A percentile compares a stretch with the other conserved stretches of the same genome.
Conservation (phyloP, 148 eudicot species). For the Rhododendron ferrugineum region DNA sequence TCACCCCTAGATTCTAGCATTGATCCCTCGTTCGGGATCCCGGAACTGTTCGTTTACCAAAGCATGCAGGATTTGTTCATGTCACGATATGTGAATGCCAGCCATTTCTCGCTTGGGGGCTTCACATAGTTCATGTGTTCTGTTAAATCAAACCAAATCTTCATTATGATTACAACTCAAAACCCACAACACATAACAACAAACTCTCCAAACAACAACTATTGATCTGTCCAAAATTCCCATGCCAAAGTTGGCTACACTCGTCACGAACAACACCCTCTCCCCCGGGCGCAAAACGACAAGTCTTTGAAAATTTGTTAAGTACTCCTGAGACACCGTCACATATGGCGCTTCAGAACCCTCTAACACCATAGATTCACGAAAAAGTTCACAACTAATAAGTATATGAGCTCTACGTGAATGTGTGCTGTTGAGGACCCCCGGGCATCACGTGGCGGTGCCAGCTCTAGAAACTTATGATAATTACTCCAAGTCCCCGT, state of each 20-base stretch:
- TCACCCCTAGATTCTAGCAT: too few species aligned
- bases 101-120: background rate
- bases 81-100: background rate
- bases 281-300: background rate
- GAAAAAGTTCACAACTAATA: background rate
- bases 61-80: background rate
- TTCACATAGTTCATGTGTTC: background rate
- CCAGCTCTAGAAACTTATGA: background rate
- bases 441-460: background rate
- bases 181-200: background rate
- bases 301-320: background rate
- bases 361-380: background rate
- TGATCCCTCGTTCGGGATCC: too few species aligned
- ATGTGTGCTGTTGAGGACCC: background rate
- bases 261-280: background rate
- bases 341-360: background rate
- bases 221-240: background rate
- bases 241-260: background rate
- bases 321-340: background rate
- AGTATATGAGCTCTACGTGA: background rate
- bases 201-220: background rate
- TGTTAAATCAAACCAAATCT: background rate
- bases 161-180: background rate
- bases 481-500: too few species aligned
- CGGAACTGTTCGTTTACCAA: too few species aligned